Conservation (phyloP, 2,329 filamentous ascomycete genomes). For the Amesomyces nigricolor region DNA sequence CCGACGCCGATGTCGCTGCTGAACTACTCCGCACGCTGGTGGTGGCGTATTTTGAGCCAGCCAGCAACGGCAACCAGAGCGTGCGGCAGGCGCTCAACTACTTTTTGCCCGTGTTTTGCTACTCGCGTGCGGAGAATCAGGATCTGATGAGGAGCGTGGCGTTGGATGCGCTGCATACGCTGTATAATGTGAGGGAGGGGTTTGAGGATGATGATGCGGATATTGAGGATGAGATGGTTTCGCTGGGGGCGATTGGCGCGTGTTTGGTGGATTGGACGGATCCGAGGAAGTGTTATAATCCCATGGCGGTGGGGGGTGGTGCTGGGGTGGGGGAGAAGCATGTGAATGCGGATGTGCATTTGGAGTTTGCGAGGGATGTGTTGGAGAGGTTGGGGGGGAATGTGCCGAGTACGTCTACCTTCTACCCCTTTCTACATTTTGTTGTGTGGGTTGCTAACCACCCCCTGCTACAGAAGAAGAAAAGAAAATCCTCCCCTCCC, state of each 20-base stretch:
- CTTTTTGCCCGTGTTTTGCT: slow-evolving; percentile 92
- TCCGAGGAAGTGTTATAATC: slow-evolving; percentile 67
- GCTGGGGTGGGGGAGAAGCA: slow-evolving; percentile 56
- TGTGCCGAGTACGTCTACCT: slow-evolving; percentile 55
- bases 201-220: slow-evolving; percentile 71
- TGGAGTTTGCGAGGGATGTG: slow-evolving; percentile 71
- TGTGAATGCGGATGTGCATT: slow-evolving; percentile 71
- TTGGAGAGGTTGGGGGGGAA: slow-evolving; percentile 66
- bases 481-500: slow-evolving; percentile 70
- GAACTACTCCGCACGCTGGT: slow-evolving; percentile 82
- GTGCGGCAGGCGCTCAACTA: slow-evolving; percentile 85
- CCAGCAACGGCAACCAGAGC: slow-evolving; percentile 71
- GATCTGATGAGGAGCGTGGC: slow-evolving; percentile 71
- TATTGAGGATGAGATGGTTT: slow-evolving; percentile 71
- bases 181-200: slow-evolving; percentile 67
- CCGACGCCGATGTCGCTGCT: slow-evolving; percentile 58
- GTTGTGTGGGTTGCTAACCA: neutral
- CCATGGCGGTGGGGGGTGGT: slow-evolving; percentile 29
- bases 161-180: slow-evolving; percentile 66
- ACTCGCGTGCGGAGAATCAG: slow-evolving; percentile 76
- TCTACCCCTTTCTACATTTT: neutral
- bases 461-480: slow-evolving; percentile 61
- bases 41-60: slow-evolving; percentile 83
- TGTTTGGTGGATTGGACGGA: slow-evolving; percentile 95
- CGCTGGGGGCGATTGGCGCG: slow-evolving; percentile 69